These are phyloP conservation scores for Mucor indicus DNA, from an alignment of 371 early-diverging fungal species.

Conservation along the genomic window DNA sequence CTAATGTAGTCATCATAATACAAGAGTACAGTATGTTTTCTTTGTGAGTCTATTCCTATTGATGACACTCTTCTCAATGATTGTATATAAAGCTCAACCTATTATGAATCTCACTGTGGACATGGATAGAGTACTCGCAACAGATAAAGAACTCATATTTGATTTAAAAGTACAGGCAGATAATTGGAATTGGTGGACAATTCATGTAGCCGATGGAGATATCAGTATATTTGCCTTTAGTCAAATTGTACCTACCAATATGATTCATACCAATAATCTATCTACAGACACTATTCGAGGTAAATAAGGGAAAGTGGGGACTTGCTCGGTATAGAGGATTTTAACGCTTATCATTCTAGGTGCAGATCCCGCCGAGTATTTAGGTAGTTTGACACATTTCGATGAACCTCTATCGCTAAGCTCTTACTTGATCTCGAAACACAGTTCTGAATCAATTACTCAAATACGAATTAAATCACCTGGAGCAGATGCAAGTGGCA, in stretches of 20 bases:
- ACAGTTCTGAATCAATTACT: constrained; percentile 34
- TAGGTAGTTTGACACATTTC: constrained; percentile 56
- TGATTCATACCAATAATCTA: neutral
- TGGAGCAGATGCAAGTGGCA: constrained; percentile 54
- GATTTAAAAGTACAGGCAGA: constrained; percentile 55
- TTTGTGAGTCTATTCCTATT: neutral
- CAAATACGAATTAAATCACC: constrained; percentile 66
- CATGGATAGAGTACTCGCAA: constrained; percentile 60
- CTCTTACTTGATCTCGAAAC: constrained; percentile 23
- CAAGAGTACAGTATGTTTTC: neutral
- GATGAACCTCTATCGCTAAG: constrained; percentile 56
- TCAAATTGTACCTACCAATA: constrained; percentile 30
- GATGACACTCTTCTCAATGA: neutral
- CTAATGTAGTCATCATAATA: neutral
- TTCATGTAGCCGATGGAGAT: constrained; percentile 54
- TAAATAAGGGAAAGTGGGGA: too few relatives aligned
- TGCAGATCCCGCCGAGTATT: constrained; percentile 54
- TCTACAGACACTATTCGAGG: too few relatives aligned
- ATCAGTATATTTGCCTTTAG: constrained; percentile 66
- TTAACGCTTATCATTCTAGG: constrained; percentile 5
- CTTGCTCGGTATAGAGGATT: too few relatives aligned
- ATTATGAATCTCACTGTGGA: constrained; percentile 46
- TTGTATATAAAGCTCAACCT: constrained; percentile 26
- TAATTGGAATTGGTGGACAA: constrained; percentile 60
- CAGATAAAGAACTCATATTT: constrained; percentile 68